Evolutionary conservation across 306 rosid species (phyloP).

Genomic region (Castanopsis chinensis): DNA sequence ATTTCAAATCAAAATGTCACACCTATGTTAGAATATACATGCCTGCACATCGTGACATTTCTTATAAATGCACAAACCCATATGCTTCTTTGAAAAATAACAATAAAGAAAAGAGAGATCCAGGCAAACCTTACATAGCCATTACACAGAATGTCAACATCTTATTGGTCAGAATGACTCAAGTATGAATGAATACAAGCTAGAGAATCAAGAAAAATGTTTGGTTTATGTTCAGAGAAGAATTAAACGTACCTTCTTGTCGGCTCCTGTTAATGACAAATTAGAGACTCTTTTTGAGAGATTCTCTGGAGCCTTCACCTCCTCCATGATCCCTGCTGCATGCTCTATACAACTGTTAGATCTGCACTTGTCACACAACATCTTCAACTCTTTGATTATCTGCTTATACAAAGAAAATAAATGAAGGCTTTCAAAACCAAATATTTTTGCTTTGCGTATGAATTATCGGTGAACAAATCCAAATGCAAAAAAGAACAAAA

Average conservation of each 20-base stretch:
- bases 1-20: neutral
- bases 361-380: slow-evolving; percentile 45
- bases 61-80: neutral
- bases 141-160: too few species aligned
- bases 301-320: slow-evolving; percentile 51
- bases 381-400: slow-evolving; percentile 45
- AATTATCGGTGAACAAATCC: neutral
- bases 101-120: neutral
- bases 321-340: slow-evolving; percentile 55
- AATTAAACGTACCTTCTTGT: slow-evolving; percentile 37
- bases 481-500: neutral
- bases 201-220: neutral
- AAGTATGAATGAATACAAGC: neutral
- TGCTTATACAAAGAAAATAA: slow-evolving; percentile 13
- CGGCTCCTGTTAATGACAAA: slow-evolving; percentile 34
- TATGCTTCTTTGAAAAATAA: neutral
- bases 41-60: neutral
- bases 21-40: neutral
- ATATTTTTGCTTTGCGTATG: neutral
- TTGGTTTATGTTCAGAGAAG: neutral
- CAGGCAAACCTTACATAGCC: neutral
- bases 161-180: neutral
- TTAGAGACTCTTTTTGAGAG: slow-evolving; percentile 44
- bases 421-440: neutral
- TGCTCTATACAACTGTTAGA: slow-evolving; percentile 55